Evolutionary conservation across 169 alveolate species (phyloP).

Genomic region (Condylostoma magnum): DNA sequence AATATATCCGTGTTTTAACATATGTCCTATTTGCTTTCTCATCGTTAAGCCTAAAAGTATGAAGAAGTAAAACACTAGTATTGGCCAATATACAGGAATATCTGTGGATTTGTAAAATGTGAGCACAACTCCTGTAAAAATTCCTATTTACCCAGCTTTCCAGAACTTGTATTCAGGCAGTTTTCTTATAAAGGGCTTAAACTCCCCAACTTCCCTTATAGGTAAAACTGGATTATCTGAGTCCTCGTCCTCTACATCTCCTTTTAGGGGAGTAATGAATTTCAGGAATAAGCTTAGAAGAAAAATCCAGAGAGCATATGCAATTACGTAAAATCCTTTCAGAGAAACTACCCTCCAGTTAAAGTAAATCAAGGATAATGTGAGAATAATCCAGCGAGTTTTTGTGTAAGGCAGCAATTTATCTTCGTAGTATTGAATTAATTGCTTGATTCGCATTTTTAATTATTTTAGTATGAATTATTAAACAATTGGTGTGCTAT

Average conservation of each 20-base stretch:
- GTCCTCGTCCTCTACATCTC: constrained; percentile 77
- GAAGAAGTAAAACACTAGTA: constrained; percentile 82
- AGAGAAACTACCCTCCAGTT: constrained; percentile 52
- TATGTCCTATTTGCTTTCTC: constrained; percentile 81
- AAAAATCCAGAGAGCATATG: constrained; percentile 81
- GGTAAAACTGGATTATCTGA: constrained; percentile 67
- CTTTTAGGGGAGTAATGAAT: constrained; percentile 82
- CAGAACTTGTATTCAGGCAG: constrained; percentile 88
- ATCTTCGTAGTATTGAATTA: constrained; percentile 10
- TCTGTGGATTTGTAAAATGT: constrained; percentile 61
- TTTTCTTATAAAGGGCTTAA: constrained; percentile 87
- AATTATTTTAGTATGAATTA: too few species aligned
- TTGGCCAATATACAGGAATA: constrained; percentile 92
- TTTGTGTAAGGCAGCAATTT: constrained; percentile 3
- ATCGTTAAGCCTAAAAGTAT: constrained; percentile 81
- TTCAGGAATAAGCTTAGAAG: constrained; percentile 78
- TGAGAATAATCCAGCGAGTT: constrained; percentile 22
- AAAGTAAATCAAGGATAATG: too few species aligned
- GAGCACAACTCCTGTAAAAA: constrained; percentile 2
- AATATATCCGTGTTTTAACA: constrained; percentile 42
- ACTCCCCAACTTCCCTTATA: constrained; percentile 68
- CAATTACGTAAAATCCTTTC: constrained; percentile 76
- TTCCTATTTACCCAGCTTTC: constrained; percentile 46
- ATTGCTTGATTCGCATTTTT: too few species aligned
- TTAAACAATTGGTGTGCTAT: too few species aligned